phyloP scores from a whole-genome alignment of 176 grass and related monocot species.

The Lolium multiflorum region DNA sequence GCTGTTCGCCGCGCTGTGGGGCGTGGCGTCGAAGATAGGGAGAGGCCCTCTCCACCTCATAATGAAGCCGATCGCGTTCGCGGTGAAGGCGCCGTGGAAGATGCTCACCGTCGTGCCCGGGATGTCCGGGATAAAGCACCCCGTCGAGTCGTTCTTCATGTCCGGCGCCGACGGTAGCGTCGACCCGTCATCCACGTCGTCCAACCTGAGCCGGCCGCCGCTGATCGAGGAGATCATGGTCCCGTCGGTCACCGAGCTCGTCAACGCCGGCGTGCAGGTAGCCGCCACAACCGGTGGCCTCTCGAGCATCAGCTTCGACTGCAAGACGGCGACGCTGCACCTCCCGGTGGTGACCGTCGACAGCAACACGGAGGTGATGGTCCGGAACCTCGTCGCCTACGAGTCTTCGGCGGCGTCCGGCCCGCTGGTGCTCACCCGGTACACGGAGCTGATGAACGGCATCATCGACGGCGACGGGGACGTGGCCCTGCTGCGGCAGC shows the following conservation, averaged over 20 bases:
- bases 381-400: slow-evolving; percentile 87
- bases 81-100: slow-evolving; percentile 82
- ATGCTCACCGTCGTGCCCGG: slow-evolving; percentile 73
- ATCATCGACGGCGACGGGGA: slow-evolving; percentile 83
- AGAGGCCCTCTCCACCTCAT: slow-evolving; percentile 53
- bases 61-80: slow-evolving; percentile 58
- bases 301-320: slow-evolving; percentile 62
- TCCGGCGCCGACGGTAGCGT: slow-evolving; percentile 38
- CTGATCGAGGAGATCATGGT: slow-evolving; percentile 94
- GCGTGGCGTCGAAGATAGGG: slow-evolving; percentile 50
- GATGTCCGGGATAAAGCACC: slow-evolving; percentile 61
- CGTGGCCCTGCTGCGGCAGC: slow-evolving; percentile 64
- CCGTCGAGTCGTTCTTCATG: slow-evolving; percentile 55
- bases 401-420: slow-evolving; percentile 65
- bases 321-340: slow-evolving; percentile 59
- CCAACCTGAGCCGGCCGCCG: slow-evolving; percentile 55
- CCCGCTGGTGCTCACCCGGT: slow-evolving; percentile 70
- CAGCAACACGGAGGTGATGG: slow-evolving; percentile 67
- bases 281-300: slow-evolving; percentile 61
- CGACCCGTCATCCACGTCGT: slow-evolving; percentile 24
- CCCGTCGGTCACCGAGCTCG: slow-evolving; percentile 73
- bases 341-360: slow-evolving; percentile 72
- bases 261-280: slow-evolving; percentile 61
- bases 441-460: slow-evolving; percentile 94
- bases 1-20: slow-evolving; percentile 55